Conservation (phyloP, 768 basidiomycete genomes). For the Kwoniella sp. region DNA sequence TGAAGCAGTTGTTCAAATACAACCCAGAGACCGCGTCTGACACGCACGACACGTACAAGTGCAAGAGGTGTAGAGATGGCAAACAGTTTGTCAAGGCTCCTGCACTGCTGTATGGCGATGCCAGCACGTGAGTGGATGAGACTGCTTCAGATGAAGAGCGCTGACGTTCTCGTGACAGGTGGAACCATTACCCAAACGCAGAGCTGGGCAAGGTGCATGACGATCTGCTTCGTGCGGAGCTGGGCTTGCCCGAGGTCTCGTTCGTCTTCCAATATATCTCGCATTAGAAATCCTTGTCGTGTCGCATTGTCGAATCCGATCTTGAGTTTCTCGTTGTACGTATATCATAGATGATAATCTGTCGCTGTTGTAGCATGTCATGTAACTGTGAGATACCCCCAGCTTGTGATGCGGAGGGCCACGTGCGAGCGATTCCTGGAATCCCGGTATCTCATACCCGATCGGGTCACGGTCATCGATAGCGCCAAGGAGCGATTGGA, state of each 20-base stretch:
- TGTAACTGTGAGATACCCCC: no score
- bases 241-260: conserved; percentile 75
- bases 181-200: conserved; percentile 93
- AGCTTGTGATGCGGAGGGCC: no score
- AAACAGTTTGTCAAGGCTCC: conserved; percentile 76
- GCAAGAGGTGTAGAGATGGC: conserved; percentile 66
- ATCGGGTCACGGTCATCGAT: no score
- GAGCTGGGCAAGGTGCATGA: conserved; percentile 91
- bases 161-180: conserved; percentile 55
- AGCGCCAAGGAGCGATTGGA: no score
- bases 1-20: conserved; percentile 86
- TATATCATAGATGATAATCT: no score
- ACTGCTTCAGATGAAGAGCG: background rate
- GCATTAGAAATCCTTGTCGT: conserved; percentile 23
- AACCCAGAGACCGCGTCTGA: conserved; percentile 81
- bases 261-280: conserved; percentile 84
- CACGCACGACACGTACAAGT: conserved; percentile 96
- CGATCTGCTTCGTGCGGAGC: conserved; percentile 85
- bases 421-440: no score
- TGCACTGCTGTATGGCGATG: conserved; percentile 89
- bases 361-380: no score
- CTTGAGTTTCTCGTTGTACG: background rate
- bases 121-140: conserved; percentile 74
- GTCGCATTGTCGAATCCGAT: background rate
- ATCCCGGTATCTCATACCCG: no score